These are phyloP conservation scores for Neohortaea acidophila DNA, from an alignment of 495 filamentous ascomycete genomes.

Conservation along the genomic window DNA sequence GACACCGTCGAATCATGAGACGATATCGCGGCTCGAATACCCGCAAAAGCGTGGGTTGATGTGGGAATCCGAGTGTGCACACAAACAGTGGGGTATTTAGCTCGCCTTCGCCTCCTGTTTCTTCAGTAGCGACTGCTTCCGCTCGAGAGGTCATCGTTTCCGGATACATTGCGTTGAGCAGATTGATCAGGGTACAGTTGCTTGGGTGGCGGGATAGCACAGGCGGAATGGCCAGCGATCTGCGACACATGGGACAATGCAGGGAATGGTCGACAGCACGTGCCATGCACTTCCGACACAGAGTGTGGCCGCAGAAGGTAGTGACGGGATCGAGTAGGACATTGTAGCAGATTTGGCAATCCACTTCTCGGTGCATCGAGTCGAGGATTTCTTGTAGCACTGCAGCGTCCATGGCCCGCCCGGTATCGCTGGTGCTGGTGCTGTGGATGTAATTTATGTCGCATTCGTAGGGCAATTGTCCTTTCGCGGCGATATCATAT, in stretches of 20 bases:
- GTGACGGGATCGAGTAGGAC: conserved; percentile 69
- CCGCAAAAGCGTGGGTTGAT: conserved; percentile 70
- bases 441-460: conserved; percentile 40
- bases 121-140: conserved; percentile 36
- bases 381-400: conserved; percentile 44
- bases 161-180: conserved; percentile 51
- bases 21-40: conserved; percentile 87
- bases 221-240: conserved; percentile 45
- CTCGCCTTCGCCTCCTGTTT: conserved; percentile 36
- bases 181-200: conserved; percentile 44
- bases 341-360: conserved; percentile 77
- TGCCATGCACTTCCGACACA: conserved; percentile 64
- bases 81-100: conserved; percentile 61
- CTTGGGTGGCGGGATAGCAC: conserved; percentile 38
- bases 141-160: conserved; percentile 44
- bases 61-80: conserved; percentile 64
- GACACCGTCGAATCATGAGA: conserved; percentile 67
- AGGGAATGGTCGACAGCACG: conserved; percentile 59
- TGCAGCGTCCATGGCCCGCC: conserved; percentile 33
- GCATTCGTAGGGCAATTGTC: conserved; percentile 36
- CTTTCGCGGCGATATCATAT: conserved; percentile 39
- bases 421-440: conserved; percentile 25
- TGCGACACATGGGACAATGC: conserved; percentile 66
- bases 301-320: conserved; percentile 76
- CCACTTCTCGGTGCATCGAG: conserved; percentile 49